phyloP scores from a whole-genome alignment of 2,329 filamentous ascomycete genomes.

The Coleophoma cylindrospora region DNA sequence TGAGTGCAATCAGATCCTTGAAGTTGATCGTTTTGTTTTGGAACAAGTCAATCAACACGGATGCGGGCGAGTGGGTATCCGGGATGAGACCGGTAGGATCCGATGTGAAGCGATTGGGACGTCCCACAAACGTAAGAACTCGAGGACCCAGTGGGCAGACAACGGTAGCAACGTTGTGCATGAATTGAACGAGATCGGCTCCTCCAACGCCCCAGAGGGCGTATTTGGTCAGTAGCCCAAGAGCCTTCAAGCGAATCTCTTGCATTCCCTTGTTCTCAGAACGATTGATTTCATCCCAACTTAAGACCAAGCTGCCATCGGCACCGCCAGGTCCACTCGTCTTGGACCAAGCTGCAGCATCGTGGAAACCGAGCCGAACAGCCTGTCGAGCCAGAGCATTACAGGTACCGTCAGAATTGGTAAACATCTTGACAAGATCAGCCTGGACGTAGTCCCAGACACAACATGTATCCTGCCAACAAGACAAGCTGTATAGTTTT shows the following conservation, averaged over 20 bases:
- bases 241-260: conserved; percentile 29
- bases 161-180: conserved; percentile 39
- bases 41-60: conserved; percentile 41
- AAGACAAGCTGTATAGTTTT: background rate
- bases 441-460: conserved; percentile 34
- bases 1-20: conserved; percentile 44
- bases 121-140: conserved; percentile 43
- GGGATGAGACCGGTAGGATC: conserved; percentile 38
- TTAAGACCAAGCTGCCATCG: conserved; percentile 40
- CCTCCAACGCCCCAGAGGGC: conserved; percentile 34
- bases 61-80: conserved; percentile 30
- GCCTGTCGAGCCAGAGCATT: conserved; percentile 35
- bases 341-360: conserved; percentile 37
- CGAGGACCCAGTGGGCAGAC: conserved; percentile 47
- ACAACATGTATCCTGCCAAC: conserved; percentile 26
- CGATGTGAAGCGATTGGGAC: conserved; percentile 17
- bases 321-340: conserved; percentile 33
- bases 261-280: conserved; percentile 41
- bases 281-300: conserved; percentile 29
- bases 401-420: conserved; percentile 26
- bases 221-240: conserved; percentile 32
- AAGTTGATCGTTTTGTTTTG: conserved; percentile 43
- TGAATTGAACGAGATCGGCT: conserved; percentile 50
- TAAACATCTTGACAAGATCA: conserved; percentile 31
- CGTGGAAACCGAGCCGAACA: conserved; percentile 42